These are phyloP conservation scores for Corylus americana DNA, from an alignment of 306 rosid species.

Conservation along the genomic window DNA sequence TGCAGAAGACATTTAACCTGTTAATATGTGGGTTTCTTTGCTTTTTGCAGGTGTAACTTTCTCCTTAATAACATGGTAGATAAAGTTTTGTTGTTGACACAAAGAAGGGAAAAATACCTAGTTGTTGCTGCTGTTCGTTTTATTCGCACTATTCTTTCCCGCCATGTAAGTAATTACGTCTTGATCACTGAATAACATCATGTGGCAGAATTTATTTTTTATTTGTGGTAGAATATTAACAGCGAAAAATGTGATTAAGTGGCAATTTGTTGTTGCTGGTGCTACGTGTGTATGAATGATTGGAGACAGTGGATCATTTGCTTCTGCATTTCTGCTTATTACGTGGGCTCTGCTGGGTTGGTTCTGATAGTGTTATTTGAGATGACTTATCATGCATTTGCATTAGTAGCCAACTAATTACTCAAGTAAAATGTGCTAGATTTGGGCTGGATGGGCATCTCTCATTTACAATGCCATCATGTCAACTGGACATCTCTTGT, in stretches of 20 bases:
- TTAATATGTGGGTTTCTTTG: constrained; percentile 22
- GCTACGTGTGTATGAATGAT: neutral
- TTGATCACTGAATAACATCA: neutral
- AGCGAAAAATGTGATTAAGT: neutral
- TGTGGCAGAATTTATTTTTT: neutral
- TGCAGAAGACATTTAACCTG: constrained; percentile 12
- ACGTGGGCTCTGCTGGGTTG: neutral
- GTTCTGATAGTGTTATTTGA: neutral
- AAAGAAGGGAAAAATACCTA: constrained; percentile 74
- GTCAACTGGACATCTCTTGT: neutral
- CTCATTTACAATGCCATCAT: neutral
- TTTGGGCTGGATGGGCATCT: neutral
- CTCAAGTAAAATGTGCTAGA: neutral
- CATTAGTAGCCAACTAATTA: constrained; percentile 1
- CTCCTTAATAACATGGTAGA: constrained; percentile 70
- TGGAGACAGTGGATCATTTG: neutral
- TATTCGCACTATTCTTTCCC: constrained; percentile 79
- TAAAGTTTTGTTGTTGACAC: constrained; percentile 72
- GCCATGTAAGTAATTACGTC: constrained; percentile 57
- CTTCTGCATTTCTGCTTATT: neutral
- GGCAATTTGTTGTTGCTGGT: neutral
- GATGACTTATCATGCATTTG: neutral
- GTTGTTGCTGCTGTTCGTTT: constrained; percentile 96
- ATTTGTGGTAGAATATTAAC: neutral
- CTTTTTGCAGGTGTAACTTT: constrained; percentile 68